Base-by-base conservation (phyloP, 2,329 filamentous ascomycete genomes). In the Fusarium fracticaudum region DNA sequence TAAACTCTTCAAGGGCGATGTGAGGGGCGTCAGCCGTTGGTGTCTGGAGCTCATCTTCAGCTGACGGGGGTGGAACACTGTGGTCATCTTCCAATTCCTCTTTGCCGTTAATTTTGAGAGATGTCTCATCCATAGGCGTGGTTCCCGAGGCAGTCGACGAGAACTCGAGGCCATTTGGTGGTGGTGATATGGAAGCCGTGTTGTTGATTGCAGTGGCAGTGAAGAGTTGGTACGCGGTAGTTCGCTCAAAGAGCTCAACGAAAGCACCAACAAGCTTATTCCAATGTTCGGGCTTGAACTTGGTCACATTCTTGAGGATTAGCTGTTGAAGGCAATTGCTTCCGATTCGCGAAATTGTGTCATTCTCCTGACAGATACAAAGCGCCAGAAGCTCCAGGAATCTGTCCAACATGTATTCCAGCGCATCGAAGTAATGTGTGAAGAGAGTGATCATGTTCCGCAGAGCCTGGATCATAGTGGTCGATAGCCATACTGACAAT, bases 391-490 rank as follows among this genome's bases (percentile, higher is more conserved):
- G 89, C 82, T 98, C 96, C 43, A 99, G 85, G 82, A 99, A 98
- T n/a, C 96, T 90, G 82, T 98, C 95, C 24, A 99, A 89, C 96
- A 99, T 99, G 81, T 98, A 97, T 84, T 98, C 95, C 15, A 99
- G 86, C 0, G 95, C 92, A 67, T 97, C 94, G 75, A 99, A 99
- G 83, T 98, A 99, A 83, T 99, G 97, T 0, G 97, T 99, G 83
- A 99, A 99, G 31, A 99, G 89, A 2, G 94, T 96, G 78, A 99
- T 98, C 94, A 99, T 98, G 84, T 98, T 98, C 67, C 96, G 92
- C 63, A 99, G 86, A 5, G 96, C 96, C 82, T 99, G 96, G 45
- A 99, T 99, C 94, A 99, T 98, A 14, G 96, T 99, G 0, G 96
- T 99, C 2, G 96, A 98, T 31, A 99, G 88, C 96, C 96, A 99